These are phyloP conservation scores for Paramecium biaurelia DNA, from an alignment of 73 alveolate genomes.

Conservation along the genomic window DNA sequence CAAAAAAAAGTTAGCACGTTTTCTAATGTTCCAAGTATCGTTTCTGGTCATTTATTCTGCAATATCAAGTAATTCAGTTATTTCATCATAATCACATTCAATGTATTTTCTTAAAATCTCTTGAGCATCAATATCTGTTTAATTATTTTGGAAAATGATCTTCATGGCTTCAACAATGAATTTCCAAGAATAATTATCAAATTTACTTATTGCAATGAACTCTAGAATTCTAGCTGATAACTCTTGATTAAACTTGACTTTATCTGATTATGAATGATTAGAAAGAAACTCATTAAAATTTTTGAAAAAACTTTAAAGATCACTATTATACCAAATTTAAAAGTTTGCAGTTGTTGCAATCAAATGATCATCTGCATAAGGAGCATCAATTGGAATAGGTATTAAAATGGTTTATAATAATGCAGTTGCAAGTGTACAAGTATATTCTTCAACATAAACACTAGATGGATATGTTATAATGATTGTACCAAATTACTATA, in stretches of 20 bases:
- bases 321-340: background rate
- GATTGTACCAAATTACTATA: background rate
- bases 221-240: background rate
- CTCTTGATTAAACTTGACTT: background rate
- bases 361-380: background rate
- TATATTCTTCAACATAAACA: slow-evolving; percentile 13
- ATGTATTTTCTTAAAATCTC: slow-evolving; percentile 18
- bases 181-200: slow-evolving; percentile 21
- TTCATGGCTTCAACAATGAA: background rate
- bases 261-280: background rate
- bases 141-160: background rate
- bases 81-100: slow-evolving; percentile 35
- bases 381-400: slow-evolving; percentile 29
- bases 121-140: background rate
- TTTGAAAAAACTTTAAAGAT: background rate
- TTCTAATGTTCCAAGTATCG: slow-evolving; percentile 21
- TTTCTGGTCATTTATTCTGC: slow-evolving; percentile 7
- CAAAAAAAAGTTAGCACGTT: background rate
- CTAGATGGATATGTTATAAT: slow-evolving; percentile 13
- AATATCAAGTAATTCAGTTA: background rate
- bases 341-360: background rate
- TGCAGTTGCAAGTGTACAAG: slow-evolving; percentile 3
- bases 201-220: background rate
- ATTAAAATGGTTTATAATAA: background rate
- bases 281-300: background rate